Evolutionary conservation across 495 filamentous ascomycete species (phyloP), one percentile per base, ranked within the genome.

Genomic region (Trichoderma virens): DNA sequence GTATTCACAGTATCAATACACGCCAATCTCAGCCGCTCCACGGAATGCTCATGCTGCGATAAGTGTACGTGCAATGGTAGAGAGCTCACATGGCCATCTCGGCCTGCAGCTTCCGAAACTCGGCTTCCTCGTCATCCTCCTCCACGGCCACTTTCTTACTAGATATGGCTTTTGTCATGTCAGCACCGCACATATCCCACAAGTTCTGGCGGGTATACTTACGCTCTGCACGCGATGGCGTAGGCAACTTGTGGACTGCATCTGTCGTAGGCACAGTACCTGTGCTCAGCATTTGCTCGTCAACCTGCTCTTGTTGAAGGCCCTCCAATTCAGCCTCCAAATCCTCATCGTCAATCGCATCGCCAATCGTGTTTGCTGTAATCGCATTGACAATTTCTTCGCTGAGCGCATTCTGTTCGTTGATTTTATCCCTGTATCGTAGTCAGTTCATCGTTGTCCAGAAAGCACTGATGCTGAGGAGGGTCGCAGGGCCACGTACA

Each of bases 121-220:
- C 95, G 68, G 87, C 93, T 74, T 97, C 94, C 71, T 97, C 93
- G 85, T 98, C 93, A 70, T 92, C 90, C 73, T 96, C 93, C 74
- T 89, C 86, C 66, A 84, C 79, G 23, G 75, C 73, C 61, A 79
- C 76, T 68, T 86, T 86, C 85, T 86, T 66, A 54, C 61, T 32
- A 64, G 69, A 28, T 59, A 65, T 18, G 61, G 28, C 65, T 54
- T 16, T 30, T 30, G 13, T 23, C 51, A 32, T 45, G 65, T 75
- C 70, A 79, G 70, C 63, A 68, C 34, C 47, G 61, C 31, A 39
- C 30, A 35, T 38, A 16, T 20, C 7, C 2, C 13, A 6, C 11
- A 6, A 27, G 60, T 31, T 8, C 38, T n/a, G 27, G 16, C 35
- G 63, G n/a, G 11, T 25, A 38, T 69, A 84, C 90, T 84, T 80